Evolutionary conservation across 805 yeast genomes (phyloP).

Genomic region (Starmerella khaoyaiensis): DNA sequence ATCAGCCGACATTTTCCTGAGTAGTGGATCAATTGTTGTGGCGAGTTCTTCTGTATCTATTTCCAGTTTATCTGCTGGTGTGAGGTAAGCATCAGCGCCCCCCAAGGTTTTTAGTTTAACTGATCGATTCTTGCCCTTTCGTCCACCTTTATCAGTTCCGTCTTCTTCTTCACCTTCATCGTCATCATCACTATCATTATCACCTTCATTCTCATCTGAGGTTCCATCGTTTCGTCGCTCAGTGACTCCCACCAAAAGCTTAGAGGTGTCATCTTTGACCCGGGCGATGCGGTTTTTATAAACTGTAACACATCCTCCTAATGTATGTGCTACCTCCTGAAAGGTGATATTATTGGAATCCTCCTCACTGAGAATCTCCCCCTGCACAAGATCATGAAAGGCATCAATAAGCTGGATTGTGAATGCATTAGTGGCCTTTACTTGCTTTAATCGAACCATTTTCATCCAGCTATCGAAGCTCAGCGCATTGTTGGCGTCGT

Average conservation of each 20-base stretch:
- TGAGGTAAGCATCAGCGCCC: constrained; percentile 15
- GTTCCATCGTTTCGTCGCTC: neutral
- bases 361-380: constrained; percentile 29
- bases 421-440: constrained; percentile 79
- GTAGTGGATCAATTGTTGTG: constrained; percentile 31
- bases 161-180: constrained; percentile 12
- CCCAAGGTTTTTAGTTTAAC: neutral
- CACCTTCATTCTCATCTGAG: constrained; percentile 33
- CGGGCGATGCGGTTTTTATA: constrained; percentile 86
- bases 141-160: constrained; percentile 14
- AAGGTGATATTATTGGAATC: constrained; percentile 63
- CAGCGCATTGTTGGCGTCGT: constrained; percentile 1
- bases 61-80: constrained; percentile 23
- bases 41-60: constrained; percentile 29
- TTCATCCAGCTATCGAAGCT: constrained; percentile 71
- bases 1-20: constrained; percentile 34
- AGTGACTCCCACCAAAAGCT: constrained; percentile 55
- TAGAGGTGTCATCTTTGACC: constrained; percentile 81
- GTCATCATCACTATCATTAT: constrained; percentile 18
- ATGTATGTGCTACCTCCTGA: constrained; percentile 78
- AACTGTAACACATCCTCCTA: constrained; percentile 90
- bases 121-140: constrained; percentile 7
- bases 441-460: constrained; percentile 61
- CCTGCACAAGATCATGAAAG: constrained; percentile 59
- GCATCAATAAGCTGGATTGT: constrained; percentile 82